These are phyloP conservation scores for Diplotaxis tenuifolia DNA, from an alignment of 345 rosid genomes.

Conservation along the genomic window DNA sequence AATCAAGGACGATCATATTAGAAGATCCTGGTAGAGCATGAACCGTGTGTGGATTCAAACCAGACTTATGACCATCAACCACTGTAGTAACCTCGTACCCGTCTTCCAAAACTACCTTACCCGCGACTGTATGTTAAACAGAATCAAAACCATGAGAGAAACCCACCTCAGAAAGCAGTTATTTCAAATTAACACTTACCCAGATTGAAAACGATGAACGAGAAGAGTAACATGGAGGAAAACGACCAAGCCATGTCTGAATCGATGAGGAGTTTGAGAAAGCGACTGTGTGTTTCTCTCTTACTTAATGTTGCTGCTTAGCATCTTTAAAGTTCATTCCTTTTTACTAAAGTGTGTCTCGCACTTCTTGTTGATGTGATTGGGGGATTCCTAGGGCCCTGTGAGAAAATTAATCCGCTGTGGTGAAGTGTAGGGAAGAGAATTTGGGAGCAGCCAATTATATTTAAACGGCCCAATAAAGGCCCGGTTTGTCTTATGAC, in stretches of 20 bases:
- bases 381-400: not conserved
- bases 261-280: slow-evolving; percentile 1
- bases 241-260: slow-evolving; percentile 28
- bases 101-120: slow-evolving; percentile 48
- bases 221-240: slow-evolving; percentile 19
- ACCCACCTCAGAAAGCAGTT: not conserved
- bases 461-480: slow-evolving; percentile 2
- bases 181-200: slow-evolving; percentile 9
- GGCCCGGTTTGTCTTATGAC: slow-evolving; percentile 9
- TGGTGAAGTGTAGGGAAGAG: slow-evolving; percentile 13
- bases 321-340: slow-evolving; percentile 22
- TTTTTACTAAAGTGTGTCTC: not conserved
- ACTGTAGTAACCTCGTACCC: slow-evolving; percentile 63
- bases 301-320: slow-evolving; percentile 19
- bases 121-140: slow-evolving; percentile 27
- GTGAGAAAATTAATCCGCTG: not conserved
- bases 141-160: not conserved
- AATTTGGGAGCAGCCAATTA: not conserved
- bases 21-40: slow-evolving; percentile 49
- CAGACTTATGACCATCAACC: slow-evolving; percentile 48
- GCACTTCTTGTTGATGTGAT: not conserved
- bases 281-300: not conserved
- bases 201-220: slow-evolving; percentile 28
- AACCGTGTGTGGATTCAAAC: slow-evolving; percentile 48
- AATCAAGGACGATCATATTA: slow-evolving; percentile 53